These are phyloP conservation scores for Trypanosoma mega DNA, from an alignment of 208 protist genomes.

Conservation along the genomic window DNA sequence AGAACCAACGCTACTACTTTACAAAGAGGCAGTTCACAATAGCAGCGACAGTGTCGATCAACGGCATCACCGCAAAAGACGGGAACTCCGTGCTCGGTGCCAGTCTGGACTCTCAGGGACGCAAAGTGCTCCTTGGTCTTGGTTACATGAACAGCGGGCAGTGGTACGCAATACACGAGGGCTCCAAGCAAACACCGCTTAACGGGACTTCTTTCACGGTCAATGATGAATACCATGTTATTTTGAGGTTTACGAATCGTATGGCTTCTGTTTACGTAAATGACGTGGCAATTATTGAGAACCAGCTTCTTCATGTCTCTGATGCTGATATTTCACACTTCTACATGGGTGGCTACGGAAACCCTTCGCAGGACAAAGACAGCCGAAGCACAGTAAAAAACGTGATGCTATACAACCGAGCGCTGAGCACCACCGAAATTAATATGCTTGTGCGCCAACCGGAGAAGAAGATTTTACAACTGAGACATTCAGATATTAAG, in stretches of 20 bases:
- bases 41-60: constrained; percentile 15
- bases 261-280: constrained; percentile 10
- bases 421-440: constrained; percentile 1
- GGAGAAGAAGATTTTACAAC: no score
- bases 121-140: not conserved
- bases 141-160: not conserved
- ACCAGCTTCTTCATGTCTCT: not conserved
- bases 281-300: not conserved
- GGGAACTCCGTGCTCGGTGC: constrained; percentile 7
- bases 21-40: constrained; percentile 20
- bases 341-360: constrained; percentile 17
- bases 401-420: constrained; percentile 21
- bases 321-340: constrained; percentile 11
- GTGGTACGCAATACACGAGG: constrained; percentile 2
- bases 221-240: constrained; percentile 2
- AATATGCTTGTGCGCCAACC: not conserved
- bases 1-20: constrained; percentile 24
- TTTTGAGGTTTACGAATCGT: not conserved
- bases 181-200: not conserved
- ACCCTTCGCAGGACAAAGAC: not conserved
- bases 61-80: not conserved
- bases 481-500: no score
- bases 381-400: constrained; percentile 11
- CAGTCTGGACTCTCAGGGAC: not conserved
- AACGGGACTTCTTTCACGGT: not conserved